Evolutionary conservation across 2,329 filamentous ascomycete genomes (phyloP).

Genomic region (Xylaria sp.): DNA sequence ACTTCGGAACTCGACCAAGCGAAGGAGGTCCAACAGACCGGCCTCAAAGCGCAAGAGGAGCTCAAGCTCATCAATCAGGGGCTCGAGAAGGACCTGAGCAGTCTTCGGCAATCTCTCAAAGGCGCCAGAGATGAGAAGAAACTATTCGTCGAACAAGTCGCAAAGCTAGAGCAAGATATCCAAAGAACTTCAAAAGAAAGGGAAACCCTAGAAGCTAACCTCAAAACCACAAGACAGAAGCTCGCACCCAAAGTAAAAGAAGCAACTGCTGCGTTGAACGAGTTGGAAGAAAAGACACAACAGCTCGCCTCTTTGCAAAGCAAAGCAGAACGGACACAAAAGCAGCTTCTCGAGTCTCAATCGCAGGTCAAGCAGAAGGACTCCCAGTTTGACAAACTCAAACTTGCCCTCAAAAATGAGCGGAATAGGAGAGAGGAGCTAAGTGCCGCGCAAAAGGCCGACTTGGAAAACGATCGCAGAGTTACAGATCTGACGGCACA

Average conservation of each 20-base stretch:
- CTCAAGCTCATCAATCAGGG: neutral
- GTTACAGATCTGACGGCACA: neutral
- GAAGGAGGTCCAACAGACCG: neutral
- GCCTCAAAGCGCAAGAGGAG: neutral
- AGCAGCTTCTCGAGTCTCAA: neutral
- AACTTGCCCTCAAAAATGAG: neutral
- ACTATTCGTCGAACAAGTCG: neutral
- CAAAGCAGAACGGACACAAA: neutral
- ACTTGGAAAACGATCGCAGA: neutral
- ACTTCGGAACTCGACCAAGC: neutral
- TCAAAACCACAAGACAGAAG: neutral
- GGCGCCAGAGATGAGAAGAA: neutral
- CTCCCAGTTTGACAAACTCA: neutral
- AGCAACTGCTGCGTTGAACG: neutral
- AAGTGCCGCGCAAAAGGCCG: neutral
- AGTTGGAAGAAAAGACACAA: neutral
- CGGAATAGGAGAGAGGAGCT: neutral
- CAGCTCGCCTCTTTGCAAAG: neutral
- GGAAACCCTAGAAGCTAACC: neutral
- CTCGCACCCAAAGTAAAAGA: neutral
- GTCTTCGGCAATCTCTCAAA: neutral
- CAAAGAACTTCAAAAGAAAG: neutral
- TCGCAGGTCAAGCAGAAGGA: neutral
- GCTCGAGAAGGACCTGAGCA: neutral
- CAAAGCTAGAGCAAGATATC: neutral